Evolutionary conservation across 106 monocot species (phyloP).

Genomic region (Phalaenopsis aphrodite): DNA sequence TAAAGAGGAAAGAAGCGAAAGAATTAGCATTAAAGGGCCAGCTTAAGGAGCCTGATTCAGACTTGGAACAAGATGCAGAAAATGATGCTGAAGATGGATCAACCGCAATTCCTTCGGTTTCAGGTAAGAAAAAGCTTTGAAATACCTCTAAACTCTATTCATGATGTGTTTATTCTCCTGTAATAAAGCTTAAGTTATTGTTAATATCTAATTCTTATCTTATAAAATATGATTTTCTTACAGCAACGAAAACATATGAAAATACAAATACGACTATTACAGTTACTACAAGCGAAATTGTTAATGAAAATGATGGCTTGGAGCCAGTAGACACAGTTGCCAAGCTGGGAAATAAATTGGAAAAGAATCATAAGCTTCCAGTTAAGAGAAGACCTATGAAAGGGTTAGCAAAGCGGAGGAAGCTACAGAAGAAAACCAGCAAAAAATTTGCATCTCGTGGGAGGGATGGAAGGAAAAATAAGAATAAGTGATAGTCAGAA

Average conservation of each 20-base stretch:
- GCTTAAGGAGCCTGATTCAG: slow-evolving; percentile 11
- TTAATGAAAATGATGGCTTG: slow-evolving; percentile 8
- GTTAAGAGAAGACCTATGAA: slow-evolving; percentile 9
- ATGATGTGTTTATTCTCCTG: too few relatives aligned
- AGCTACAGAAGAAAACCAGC: not conserved
- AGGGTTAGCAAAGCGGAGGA: not conserved
- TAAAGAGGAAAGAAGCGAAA: slow-evolving; percentile 70
- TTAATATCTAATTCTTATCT: not conserved
- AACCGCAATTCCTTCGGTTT: slow-evolving; percentile 2
- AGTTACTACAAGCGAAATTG: slow-evolving; percentile 15
- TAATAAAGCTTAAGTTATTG: not conserved
- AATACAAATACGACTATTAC: slow-evolving; percentile 8
- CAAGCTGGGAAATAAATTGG: slow-evolving; percentile 3
- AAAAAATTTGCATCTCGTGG: slow-evolving; percentile 9
- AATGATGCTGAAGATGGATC: slow-evolving; percentile 27
- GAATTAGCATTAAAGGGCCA: slow-evolving; percentile 50
- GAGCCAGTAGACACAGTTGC: not conserved
- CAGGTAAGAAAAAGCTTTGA: slow-evolving; percentile 19
- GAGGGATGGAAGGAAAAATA: slow-evolving; percentile 1
- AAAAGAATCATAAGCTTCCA: slow-evolving; percentile 4
- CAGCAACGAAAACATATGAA: slow-evolving; percentile 15
- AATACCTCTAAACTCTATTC: too few relatives aligned
- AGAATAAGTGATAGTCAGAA: not conserved
- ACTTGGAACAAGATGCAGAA: slow-evolving; percentile 11
- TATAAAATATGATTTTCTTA: not conserved